phyloP scores from a whole-genome alignment of 257 asterid species.

The Mitragyna speciosa region DNA sequence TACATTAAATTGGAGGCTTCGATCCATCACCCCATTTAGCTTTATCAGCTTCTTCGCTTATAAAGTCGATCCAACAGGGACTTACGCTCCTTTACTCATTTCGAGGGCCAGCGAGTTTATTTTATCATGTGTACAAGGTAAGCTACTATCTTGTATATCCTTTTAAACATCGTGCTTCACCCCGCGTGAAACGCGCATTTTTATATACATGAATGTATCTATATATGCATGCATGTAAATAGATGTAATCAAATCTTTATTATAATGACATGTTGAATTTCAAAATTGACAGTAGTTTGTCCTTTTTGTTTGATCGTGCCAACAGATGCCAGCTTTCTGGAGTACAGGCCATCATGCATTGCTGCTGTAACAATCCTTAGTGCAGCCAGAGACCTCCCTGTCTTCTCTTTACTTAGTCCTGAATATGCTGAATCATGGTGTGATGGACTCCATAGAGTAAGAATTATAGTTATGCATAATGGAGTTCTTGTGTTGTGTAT shows the following conservation, averaged over 20 bases:
- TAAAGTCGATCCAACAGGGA: constrained; percentile 73
- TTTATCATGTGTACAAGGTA: constrained; percentile 73
- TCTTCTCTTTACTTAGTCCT: constrained; percentile 62
- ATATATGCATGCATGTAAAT: constrained; percentile 9
- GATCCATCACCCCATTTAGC: constrained; percentile 75
- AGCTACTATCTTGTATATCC: not conserved
- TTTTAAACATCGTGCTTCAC: not conserved
- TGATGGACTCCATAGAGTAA: constrained; percentile 75
- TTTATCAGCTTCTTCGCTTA: constrained; percentile 66
- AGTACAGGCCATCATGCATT: constrained; percentile 86
- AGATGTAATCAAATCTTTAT: not conserved
- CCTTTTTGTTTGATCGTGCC: constrained; percentile 8
- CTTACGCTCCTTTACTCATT: constrained; percentile 55
- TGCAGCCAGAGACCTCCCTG: constrained; percentile 80
- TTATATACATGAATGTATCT: not conserved
- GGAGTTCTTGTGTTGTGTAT: not conserved
- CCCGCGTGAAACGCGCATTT: not conserved
- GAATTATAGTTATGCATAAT: constrained; percentile 7
- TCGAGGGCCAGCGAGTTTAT: constrained; percentile 70
- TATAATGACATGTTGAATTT: not conserved
- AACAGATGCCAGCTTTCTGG: constrained; percentile 66
- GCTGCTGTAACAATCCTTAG: constrained; percentile 76
- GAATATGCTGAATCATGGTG: constrained; percentile 92
- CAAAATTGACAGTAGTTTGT: not conserved
- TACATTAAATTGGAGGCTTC: constrained; percentile 83